Conservation (phyloP, 2,329 filamentous ascomycete species). For the Orbilia quercus region DNA sequence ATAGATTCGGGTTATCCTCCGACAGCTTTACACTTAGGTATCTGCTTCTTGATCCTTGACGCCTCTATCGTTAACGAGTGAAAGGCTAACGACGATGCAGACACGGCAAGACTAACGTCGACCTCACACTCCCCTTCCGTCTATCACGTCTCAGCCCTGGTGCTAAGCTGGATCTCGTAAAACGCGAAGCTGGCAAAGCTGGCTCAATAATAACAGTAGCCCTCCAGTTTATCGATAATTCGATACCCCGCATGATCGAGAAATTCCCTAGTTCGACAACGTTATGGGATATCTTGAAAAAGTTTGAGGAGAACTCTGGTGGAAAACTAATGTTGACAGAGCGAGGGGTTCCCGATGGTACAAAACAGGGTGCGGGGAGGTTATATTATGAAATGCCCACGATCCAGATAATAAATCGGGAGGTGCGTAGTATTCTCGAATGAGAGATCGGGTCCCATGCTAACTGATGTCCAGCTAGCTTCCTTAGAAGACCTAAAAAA, state of each 20-base stretch:
- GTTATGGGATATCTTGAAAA: slow-evolving; percentile 87
- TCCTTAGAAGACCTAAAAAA: slow-evolving; percentile 87
- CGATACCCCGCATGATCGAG: slow-evolving; percentile 77
- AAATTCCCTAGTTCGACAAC: slow-evolving; percentile 90
- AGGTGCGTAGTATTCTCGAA: slow-evolving; percentile 61
- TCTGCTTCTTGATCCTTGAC: neutral
- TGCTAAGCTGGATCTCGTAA: slow-evolving; percentile 89
- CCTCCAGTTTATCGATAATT: slow-evolving; percentile 73
- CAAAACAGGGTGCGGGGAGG: slow-evolving; percentile 73
- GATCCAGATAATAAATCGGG: slow-evolving; percentile 83
- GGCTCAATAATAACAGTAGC: slow-evolving; percentile 89
- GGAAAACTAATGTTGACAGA: slow-evolving; percentile 78
- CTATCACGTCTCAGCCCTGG: slow-evolving; percentile 84
- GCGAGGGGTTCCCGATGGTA: slow-evolving; percentile 73
- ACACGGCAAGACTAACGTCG: slow-evolving; percentile 84
- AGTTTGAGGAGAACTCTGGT: slow-evolving; percentile 83
- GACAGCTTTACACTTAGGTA: slow-evolving; percentile 70
- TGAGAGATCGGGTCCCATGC: neutral
- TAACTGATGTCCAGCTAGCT: slow-evolving; percentile 65
- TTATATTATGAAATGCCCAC: slow-evolving; percentile 89
- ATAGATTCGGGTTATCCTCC: slow-evolving; percentile 78
- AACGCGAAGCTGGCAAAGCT: slow-evolving; percentile 71
- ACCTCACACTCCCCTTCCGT: slow-evolving; percentile 85
- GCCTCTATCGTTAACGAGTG: neutral
- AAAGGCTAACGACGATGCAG: slow-evolving; percentile 63